Conservation (phyloP, 768 basidiomycete genomes). For the Rhodotorula toruloides region DNA sequence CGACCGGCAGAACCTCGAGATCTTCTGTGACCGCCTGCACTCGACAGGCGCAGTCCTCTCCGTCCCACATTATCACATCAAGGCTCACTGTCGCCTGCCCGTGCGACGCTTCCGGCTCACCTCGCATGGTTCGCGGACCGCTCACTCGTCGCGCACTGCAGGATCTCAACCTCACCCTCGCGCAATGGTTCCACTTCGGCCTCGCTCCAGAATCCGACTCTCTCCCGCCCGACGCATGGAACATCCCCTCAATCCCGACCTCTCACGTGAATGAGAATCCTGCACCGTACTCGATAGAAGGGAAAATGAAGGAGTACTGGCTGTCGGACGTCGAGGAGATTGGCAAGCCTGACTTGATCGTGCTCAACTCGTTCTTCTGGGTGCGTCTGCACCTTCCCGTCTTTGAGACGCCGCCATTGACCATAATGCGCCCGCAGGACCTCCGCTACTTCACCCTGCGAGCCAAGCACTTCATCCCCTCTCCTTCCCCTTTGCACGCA, state of each 20-base stretch:
- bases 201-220: constrained; percentile 8
- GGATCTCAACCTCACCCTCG: constrained; percentile 6
- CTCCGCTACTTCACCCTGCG: constrained; percentile 12
- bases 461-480: background rate
- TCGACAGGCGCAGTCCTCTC: background rate
- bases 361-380: constrained; percentile 11
- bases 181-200: constrained; percentile 12
- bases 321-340: background rate
- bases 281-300: background rate
- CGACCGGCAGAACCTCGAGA: constrained; percentile 11
- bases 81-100: constrained; percentile 11
- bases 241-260: background rate
- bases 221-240: background rate
- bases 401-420: background rate
- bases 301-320: background rate
- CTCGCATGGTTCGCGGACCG: too few species aligned
- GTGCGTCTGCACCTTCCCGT: background rate
- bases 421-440: background rate
- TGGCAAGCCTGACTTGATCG: background rate
- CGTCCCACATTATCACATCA: constrained; percentile 10
- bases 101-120: background rate
- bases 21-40: background rate
- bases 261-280: constrained; percentile 3
- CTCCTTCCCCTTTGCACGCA: background rate
- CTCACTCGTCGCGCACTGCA: background rate